Percentiles rank a stretch among this genome's conserved stretches.
Evolutionary conservation across 1,284 basidiomycete genomes (phyloP).

Genomic region (Trametes hirsuta): DNA sequence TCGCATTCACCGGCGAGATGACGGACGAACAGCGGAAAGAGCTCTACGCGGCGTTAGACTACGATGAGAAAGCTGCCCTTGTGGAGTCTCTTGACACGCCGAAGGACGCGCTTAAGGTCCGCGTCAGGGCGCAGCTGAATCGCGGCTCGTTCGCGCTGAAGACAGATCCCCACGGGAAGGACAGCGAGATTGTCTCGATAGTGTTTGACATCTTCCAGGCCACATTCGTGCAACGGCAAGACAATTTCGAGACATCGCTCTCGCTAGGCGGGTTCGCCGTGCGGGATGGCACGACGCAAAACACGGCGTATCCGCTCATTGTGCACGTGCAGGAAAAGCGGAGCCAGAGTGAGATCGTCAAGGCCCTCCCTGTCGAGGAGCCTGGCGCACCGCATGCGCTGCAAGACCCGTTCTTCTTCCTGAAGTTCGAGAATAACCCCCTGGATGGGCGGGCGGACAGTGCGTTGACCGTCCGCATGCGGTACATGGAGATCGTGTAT

Average conservation of each 20-base stretch:
- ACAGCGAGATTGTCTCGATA: constrained; percentile 82
- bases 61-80: constrained; percentile 84
- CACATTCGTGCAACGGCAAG: constrained; percentile 83
- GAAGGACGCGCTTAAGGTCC: constrained; percentile 82
- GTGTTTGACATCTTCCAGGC: constrained; percentile 92
- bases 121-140: constrained; percentile 79
- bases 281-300: constrained; percentile 87
- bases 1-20: constrained; percentile 68
- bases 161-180: constrained; percentile 64
- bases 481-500: constrained; percentile 98
- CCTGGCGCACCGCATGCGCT: constrained; percentile 33
- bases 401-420: constrained; percentile 87
- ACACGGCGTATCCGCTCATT: constrained; percentile 89
- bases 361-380: constrained; percentile 35
- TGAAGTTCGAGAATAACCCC: constrained; percentile 94
- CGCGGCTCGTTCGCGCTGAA: constrained; percentile 88
- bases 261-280: constrained; percentile 90
- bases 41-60: constrained; percentile 94
- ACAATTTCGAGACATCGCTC: constrained; percentile 83
- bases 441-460: constrained; percentile 93
- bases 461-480: constrained; percentile 88
- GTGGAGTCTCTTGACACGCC: constrained; percentile 72
- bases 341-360: constrained; percentile 27
- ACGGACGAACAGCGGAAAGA: constrained; percentile 94
- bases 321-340: constrained; percentile 83